These are phyloP conservation scores for Hebeloma cylindrosporum DNA, from an alignment of 768 basidiomycete species.

Conservation along the genomic window DNA sequence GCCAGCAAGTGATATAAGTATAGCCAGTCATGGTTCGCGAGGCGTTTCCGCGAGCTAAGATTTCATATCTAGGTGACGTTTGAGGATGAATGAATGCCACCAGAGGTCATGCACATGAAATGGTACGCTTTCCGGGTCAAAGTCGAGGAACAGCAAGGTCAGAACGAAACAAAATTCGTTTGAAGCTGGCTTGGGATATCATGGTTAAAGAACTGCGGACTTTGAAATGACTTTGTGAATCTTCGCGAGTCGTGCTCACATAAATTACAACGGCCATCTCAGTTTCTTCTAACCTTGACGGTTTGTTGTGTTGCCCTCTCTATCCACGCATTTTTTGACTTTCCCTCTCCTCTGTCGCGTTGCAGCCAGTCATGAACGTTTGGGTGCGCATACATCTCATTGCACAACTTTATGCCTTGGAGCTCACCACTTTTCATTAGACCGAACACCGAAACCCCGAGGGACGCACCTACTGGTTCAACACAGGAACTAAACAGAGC, in stretches of 20 bases:
- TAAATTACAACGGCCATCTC: constrained; percentile 5
- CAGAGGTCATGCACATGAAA: too few species aligned
- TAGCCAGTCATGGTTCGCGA: too few species aligned
- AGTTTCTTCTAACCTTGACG: neutral
- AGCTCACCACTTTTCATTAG: constrained; percentile 36
- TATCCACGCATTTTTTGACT: neutral
- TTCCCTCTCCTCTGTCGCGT: neutral
- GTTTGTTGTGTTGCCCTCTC: neutral
- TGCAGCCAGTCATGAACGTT: constrained; percentile 27
- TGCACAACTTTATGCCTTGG: neutral
- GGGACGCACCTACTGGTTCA: constrained; percentile 99
- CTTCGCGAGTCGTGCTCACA: neutral
- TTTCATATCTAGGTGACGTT: too few species aligned
- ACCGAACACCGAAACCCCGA: constrained; percentile 94
- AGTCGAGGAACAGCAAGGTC: too few species aligned
- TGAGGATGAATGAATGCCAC: too few species aligned
- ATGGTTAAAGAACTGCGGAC: too few species aligned
- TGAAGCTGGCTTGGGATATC: too few species aligned
- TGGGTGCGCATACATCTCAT: constrained; percentile 31
- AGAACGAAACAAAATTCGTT: too few species aligned
- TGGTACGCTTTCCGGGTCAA: too few species aligned
- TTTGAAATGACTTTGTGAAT: constrained; percentile 16
- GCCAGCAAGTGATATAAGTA: too few species aligned
- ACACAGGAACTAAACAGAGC: constrained; percentile 82
- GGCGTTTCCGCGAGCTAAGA: too few species aligned